Evolutionary conservation across 2,329 filamentous ascomycete genomes (phyloP), one percentile per base, ranked within the genome.

Genomic region (Xylaria sp.): DNA sequence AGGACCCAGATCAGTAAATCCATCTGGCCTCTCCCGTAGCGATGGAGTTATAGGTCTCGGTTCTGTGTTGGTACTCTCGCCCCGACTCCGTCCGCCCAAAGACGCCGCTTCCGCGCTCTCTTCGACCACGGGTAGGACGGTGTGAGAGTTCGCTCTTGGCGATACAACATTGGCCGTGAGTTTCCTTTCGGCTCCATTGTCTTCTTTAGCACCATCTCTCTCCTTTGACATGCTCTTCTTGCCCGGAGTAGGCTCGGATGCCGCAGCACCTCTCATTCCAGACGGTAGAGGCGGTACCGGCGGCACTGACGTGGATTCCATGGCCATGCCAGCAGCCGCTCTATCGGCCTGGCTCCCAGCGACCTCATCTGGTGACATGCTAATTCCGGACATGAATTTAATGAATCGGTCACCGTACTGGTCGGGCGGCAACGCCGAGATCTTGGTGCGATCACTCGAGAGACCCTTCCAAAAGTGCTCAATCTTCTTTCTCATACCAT

Each of bases 391-490:
- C 70, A 99, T 92, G 73, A 99, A 99, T 66, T 90, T 89, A 72
- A 95, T 83, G 73, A 99, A 99, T 4, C 94, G 88, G 60, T 97
- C 91, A 34, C 94, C 94, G 69, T 99, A 99, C 59, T 91, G 83
- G 63, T 92, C 85, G 0, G 94, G 93, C 0, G 92, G 90, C 23
- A 97, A 87, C 1, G 94, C 92, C 0, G 93, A 97, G 62, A 99
- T 97, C 72, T 97, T 88, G 39, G 84, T 86, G 68, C 91, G 87
- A 68, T 94, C 90, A 68, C 86, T 84, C 2, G 88, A 91, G 60
- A 97, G 79, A 44, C 94, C 93, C 78, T 99, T 99, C 88, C 92
- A 94, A 76, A 97, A 94, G 75, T 97, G 88, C 75, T 99, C 94
- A 63, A 93, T 84, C 72, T 94, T 93, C 78, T 99, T 99, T 75